Evolutionary conservation across 768 basidiomycete species (phyloP).

Genomic region (Panaeolus cyanescens): DNA sequence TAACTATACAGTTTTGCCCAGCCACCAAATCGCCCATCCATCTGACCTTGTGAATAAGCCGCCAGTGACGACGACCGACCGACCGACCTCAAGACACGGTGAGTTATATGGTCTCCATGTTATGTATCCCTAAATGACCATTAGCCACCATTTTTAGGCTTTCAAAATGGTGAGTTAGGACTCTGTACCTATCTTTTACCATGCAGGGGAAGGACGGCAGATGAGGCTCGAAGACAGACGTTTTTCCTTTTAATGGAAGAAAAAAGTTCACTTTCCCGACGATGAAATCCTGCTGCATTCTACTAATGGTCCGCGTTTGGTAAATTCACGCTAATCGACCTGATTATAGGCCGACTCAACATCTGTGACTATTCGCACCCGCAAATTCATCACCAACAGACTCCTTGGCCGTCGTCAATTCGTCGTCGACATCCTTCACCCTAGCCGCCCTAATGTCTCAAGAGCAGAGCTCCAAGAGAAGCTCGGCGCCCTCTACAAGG

Average conservation of each 20-base stretch:
- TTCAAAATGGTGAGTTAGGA: slow-evolving; percentile 36
- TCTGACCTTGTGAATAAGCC: background rate
- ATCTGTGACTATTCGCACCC: slow-evolving; percentile 94
- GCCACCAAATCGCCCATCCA: slow-evolving; percentile 28
- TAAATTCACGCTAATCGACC: slow-evolving; percentile 7
- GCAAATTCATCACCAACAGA: slow-evolving; percentile 99
- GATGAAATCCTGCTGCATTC: slow-evolving; percentile 3
- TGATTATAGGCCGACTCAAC: slow-evolving; percentile 71
- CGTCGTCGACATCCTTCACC: slow-evolving; percentile 92
- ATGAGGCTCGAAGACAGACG: background rate
- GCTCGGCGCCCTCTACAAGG: slow-evolving; percentile 91
- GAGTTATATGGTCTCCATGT: slow-evolving; percentile 20
- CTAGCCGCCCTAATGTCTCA: slow-evolving; percentile 92
- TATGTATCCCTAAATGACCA: background rate
- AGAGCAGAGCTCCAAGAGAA: slow-evolving; percentile 91
- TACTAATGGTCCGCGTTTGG: background rate
- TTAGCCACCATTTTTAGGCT: slow-evolving; percentile 21
- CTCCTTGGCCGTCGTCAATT: slow-evolving; percentile 96
- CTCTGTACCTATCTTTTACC: slow-evolving; percentile 3
- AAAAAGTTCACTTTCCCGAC: background rate
- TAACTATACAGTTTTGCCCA: slow-evolving; percentile 22
- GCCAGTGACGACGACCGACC: slow-evolving; percentile 21
- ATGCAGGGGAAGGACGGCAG: slow-evolving; percentile 2
- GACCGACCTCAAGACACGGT: slow-evolving; percentile 44
- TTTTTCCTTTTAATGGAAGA: background rate